Evolutionary conservation across 805 yeast species (phyloP).

Genomic region (Candida ipomoeae): DNA sequence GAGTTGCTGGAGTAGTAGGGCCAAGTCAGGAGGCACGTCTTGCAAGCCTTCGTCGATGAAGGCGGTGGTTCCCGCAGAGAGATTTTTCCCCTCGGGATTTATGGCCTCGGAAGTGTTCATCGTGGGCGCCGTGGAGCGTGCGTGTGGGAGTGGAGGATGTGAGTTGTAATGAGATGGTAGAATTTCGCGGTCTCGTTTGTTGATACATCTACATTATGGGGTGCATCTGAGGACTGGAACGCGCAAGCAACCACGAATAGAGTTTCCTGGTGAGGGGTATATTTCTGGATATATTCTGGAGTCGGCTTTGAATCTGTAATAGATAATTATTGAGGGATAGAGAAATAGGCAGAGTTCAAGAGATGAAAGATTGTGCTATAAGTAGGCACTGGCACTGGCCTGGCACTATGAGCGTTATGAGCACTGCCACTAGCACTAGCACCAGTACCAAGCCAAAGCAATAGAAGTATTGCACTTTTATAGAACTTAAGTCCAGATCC

Average conservation of each 20-base stretch:
- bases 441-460: too few species aligned
- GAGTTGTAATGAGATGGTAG: not conserved
- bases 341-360: too few species aligned
- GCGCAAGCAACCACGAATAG: not conserved
- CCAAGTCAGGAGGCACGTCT: conserved; percentile 46
- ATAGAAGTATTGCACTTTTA: too few species aligned
- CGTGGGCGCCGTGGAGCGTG: not conserved
- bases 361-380: too few species aligned
- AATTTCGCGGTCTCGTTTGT: conserved; percentile 3
- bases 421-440: too few species aligned
- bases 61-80: conserved; percentile 12
- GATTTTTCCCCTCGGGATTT: conserved; percentile 4
- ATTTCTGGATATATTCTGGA: too few species aligned
- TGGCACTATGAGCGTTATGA: too few species aligned
- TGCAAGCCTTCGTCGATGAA: conserved; percentile 17
- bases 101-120: conserved; percentile 11
- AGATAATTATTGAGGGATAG: too few species aligned
- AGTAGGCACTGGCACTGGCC: too few species aligned
- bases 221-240: not conserved
- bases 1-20: conserved; percentile 35
- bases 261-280: too few species aligned
- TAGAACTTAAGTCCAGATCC: too few species aligned
- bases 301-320: too few species aligned
- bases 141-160: not conserved
- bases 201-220: conserved; percentile 1